Evolutionary conservation across 1,284 basidiomycete species (phyloP).

Genomic region (Meira miltonrushii): DNA sequence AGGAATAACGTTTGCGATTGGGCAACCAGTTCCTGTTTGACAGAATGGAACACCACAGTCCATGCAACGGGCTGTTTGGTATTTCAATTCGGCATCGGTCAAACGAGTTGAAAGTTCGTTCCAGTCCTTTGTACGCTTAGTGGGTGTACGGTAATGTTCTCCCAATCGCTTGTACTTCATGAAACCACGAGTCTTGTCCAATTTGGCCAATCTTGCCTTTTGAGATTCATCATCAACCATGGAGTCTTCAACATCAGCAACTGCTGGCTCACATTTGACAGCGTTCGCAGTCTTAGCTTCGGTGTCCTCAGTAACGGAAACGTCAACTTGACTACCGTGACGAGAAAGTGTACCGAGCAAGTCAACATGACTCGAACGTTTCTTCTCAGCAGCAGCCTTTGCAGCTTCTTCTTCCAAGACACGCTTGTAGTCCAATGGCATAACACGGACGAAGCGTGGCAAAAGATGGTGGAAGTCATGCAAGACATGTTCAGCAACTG

Average conservation of each 20-base stretch:
- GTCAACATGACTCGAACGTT: slow-evolving; percentile 49
- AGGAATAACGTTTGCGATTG: slow-evolving; percentile 49
- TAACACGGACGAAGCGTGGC: slow-evolving; percentile 48
- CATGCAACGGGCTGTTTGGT: slow-evolving; percentile 51
- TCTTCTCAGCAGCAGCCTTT: slow-evolving; percentile 49
- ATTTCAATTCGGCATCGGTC: slow-evolving; percentile 48
- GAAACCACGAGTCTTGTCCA: slow-evolving; percentile 50
- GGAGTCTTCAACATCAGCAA: slow-evolving; percentile 47
- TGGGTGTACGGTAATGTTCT: slow-evolving; percentile 45
- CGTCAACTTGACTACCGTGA: slow-evolving; percentile 44
- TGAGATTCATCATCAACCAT: slow-evolving; percentile 49
- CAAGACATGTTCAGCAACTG: slow-evolving; percentile 44
- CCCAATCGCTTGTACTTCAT: slow-evolving; percentile 51
- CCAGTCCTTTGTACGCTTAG: slow-evolving; percentile 47
- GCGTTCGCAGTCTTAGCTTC: slow-evolving; percentile 25
- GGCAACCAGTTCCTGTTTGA: slow-evolving; percentile 49
- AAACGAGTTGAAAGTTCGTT: slow-evolving; percentile 47
- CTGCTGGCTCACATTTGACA: slow-evolving; percentile 38
- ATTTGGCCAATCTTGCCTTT: slow-evolving; percentile 41
- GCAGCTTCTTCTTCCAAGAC: slow-evolving; percentile 49
- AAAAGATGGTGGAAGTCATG: slow-evolving; percentile 48
- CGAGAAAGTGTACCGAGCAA: slow-evolving; percentile 47
- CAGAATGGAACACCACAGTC: slow-evolving; percentile 52
- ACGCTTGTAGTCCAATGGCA: slow-evolving; percentile 49
- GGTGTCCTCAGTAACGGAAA: slow-evolving; percentile 29